phyloP scores from a whole-genome alignment of 305 asterid species.

The Caryopteris hybrid region DNA sequence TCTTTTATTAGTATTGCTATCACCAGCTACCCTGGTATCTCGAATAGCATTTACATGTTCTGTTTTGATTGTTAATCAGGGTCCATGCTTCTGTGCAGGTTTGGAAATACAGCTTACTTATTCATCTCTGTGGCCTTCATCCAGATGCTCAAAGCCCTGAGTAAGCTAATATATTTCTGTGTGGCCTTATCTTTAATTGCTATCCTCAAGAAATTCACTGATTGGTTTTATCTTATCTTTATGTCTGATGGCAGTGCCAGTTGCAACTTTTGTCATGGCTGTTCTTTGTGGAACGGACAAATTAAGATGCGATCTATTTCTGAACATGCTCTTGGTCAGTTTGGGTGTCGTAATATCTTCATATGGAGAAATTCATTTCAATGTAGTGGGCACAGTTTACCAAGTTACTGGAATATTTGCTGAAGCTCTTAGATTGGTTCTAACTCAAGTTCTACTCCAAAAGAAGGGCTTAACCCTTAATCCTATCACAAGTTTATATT shows the following conservation, averaged over 20 bases:
- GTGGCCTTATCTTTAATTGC: slow-evolving; percentile 14
- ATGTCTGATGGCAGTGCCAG: slow-evolving; percentile 83
- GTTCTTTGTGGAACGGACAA: slow-evolving; percentile 94
- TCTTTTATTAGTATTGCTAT: neutral
- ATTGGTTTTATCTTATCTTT: slow-evolving; percentile 20
- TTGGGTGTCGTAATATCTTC: slow-evolving; percentile 95
- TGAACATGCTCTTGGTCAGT: slow-evolving; percentile 97
- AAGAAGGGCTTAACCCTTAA: slow-evolving; percentile 94
- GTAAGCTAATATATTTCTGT: slow-evolving; percentile 40
- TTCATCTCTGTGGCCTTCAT: slow-evolving; percentile 95
- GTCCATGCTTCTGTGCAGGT: slow-evolving; percentile 49
- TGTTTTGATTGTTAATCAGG: slow-evolving; percentile 17
- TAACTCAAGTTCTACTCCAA: slow-evolving; percentile 98
- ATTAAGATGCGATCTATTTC: slow-evolving; percentile 78
- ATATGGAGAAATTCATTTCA: slow-evolving; percentile 97
- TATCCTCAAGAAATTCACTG: slow-evolving; percentile 24
- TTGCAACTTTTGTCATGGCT: slow-evolving; percentile 95
- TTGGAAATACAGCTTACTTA: slow-evolving; percentile 73
- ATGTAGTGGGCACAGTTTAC: slow-evolving; percentile 90
- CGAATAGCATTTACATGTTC: slow-evolving; percentile 7
- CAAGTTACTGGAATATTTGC: slow-evolving; percentile 98
- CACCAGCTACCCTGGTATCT: neutral
- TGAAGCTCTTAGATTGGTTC: slow-evolving; percentile 95
- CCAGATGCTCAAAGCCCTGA: slow-evolving; percentile 98
- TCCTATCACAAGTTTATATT: slow-evolving; percentile 94